phyloP scores from a whole-genome alignment of 2,329 filamentous ascomycete genomes.

The Elsinoe batatas region DNA sequence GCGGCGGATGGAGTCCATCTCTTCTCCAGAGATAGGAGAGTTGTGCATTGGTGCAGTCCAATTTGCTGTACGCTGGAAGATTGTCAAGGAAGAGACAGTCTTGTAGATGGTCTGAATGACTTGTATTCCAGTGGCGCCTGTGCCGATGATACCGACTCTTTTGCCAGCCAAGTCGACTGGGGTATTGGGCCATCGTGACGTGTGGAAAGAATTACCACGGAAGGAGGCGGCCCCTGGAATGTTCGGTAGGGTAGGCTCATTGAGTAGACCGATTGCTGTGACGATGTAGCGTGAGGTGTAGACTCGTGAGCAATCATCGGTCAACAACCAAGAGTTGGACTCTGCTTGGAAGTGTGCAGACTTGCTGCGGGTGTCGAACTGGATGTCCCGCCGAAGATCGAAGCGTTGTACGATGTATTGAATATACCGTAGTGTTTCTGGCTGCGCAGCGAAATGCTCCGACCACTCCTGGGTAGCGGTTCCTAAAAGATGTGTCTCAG shows the following conservation, averaged over 20 bases:
- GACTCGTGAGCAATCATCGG: constrained; percentile 24
- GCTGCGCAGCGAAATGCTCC: constrained; percentile 26
- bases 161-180: constrained; percentile 19
- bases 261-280: constrained; percentile 32
- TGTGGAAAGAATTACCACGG: constrained; percentile 26
- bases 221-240: constrained; percentile 26
- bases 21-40: constrained; percentile 16
- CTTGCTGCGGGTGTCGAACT: constrained; percentile 32
- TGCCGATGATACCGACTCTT: constrained; percentile 27
- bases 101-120: constrained; percentile 20
- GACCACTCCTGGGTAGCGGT: constrained; percentile 38
- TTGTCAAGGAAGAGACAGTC: neutral
- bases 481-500: constrained; percentile 26
- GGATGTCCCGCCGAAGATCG: constrained; percentile 31
- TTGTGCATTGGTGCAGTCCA: constrained; percentile 24
- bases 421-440: constrained; percentile 43
- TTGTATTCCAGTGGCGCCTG: constrained; percentile 23
- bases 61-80: constrained; percentile 26
- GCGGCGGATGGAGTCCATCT: constrained; percentile 10
- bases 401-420: constrained; percentile 39
- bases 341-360: constrained; percentile 28
- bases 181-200: constrained; percentile 23
- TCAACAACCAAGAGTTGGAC: constrained; percentile 26
- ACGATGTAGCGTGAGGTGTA: constrained; percentile 27
- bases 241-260: constrained; percentile 24